phyloP scores from a whole-genome alignment of 495 filamentous ascomycete genomes.

The Bathelium albidoporum region DNA sequence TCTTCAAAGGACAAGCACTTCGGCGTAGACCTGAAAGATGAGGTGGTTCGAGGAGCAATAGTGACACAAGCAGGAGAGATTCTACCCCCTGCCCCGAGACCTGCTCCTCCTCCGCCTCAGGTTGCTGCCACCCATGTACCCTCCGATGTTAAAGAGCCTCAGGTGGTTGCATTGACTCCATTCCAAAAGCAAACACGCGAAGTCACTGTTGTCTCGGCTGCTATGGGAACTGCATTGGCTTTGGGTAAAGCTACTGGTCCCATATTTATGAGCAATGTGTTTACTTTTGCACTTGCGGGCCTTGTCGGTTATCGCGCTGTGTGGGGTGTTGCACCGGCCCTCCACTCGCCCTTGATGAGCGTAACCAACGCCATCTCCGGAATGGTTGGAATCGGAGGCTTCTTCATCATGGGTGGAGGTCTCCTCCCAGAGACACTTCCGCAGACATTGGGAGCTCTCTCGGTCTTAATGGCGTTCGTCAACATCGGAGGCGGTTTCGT shows the following conservation, averaged over 20 bases:
- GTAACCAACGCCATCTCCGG: constrained; percentile 81
- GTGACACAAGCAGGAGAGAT: constrained; percentile 65
- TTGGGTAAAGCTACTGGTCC: constrained; percentile 68
- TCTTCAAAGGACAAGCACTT: constrained; percentile 61
- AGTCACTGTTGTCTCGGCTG: constrained; percentile 56
- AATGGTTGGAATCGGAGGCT: constrained; percentile 73
- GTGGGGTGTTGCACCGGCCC: constrained; percentile 65
- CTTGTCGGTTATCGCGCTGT: constrained; percentile 73
- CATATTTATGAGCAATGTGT: constrained; percentile 70
- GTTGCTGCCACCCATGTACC: constrained; percentile 29
- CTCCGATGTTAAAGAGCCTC: constrained; percentile 41
- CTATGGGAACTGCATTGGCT: constrained; percentile 59
- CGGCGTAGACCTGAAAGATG: constrained; percentile 63
- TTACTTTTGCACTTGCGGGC: constrained; percentile 68
- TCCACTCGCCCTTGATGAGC: constrained; percentile 75
- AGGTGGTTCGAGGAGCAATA: constrained; percentile 70
- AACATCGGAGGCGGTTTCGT: constrained; percentile 77
- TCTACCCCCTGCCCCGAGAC: constrained; percentile 58
- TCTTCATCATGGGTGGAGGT: constrained; percentile 55
- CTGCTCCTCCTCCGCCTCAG: constrained; percentile 56
- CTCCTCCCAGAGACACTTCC: constrained; percentile 59
- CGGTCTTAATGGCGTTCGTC: constrained; percentile 70
- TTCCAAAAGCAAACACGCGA: constrained; percentile 67
- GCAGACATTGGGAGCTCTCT: constrained; percentile 61
- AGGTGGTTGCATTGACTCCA: constrained; percentile 56